Conservation (phyloP, 441 rosid species). For the Pelargonium fulgidum region DNA sequence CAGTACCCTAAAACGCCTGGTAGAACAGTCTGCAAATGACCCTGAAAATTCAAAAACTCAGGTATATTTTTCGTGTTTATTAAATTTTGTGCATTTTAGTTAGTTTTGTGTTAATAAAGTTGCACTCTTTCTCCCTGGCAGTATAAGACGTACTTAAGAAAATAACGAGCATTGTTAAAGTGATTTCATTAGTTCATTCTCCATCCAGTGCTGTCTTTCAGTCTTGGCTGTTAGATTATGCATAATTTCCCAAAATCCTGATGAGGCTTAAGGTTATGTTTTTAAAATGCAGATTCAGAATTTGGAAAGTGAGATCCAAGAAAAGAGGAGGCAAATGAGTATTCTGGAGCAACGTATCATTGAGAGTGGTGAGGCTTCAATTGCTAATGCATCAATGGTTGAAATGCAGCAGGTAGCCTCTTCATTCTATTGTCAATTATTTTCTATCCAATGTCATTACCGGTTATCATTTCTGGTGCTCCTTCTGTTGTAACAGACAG, state of each 20-base stretch:
- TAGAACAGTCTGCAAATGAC: constrained; percentile 82
- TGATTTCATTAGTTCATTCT: constrained; percentile 1
- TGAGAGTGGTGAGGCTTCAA: constrained; percentile 88
- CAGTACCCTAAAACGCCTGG: constrained; percentile 90
- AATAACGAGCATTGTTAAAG: neutral
- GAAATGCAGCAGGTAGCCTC: constrained; percentile 91
- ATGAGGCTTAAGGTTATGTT: constrained; percentile 16
- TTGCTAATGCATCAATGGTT: constrained; percentile 76
- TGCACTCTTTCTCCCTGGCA: neutral
- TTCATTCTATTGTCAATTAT: neutral
- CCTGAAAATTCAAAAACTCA: constrained; percentile 77
- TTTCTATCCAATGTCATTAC: constrained; percentile 1
- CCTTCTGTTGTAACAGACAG: constrained; percentile 50
- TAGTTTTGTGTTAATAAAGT: neutral
- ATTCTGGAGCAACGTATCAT: constrained; percentile 73
- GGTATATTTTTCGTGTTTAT: constrained; percentile 31
- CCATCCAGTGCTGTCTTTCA: neutral
- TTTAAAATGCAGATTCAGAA: constrained; percentile 56
- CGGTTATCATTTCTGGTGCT: constrained; percentile 16
- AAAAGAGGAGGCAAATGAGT: constrained; percentile 84
- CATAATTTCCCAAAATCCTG: constrained; percentile 8
- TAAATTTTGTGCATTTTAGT: neutral
- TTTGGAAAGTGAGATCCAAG: constrained; percentile 82
- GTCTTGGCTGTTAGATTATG: neutral
- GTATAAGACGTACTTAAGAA: neutral